Base-by-base conservation (phyloP, 139 green algal species). In the Volvox reticuliferus region DNA sequence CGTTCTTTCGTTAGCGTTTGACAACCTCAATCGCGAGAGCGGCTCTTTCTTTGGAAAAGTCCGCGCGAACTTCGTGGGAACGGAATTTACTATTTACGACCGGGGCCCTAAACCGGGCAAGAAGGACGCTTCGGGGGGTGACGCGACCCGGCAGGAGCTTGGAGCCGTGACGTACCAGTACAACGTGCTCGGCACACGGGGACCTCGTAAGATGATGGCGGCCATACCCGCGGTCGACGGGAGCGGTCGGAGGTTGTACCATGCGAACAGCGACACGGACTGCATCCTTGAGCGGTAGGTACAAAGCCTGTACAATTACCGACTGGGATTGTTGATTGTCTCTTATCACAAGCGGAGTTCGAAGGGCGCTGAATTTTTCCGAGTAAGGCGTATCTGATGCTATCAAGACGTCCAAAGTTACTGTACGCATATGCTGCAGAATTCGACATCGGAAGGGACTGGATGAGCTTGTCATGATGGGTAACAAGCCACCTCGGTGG, bases 401-500 rank as follows among this genome's bases (percentile, higher is more conserved):
- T 28, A 28, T 28, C 65, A 24, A 73, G 5, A n/a, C 9, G 44
- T 55, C 44, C 5, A 5, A 55, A 55, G 44, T 55, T 55, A 73
- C 65, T 61, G 76, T 28, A 28, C n/a, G 30, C 76, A 26, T 30
- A 82, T 36, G 33, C 6, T 79, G 36, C 92, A 94, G 92, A 88
- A 5, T 92, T 18, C 92, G 91, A 61, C 17, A 62, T 20, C 77
- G 88, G 44, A 79, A 36, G 50, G 26, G 91, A 13, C 26, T 93
- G 68, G 83, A 95, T 9, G 91, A 95, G 37, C 50, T 96, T 37
- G 87, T 97, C 26, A 81, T 95, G 65, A 93, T 99, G 92, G 92
- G 91, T 75, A 99, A 99, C 96, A 99, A 99, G 94, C 91, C 95
- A 44, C 98, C 98, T 9, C 95, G 97, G 62, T 99, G 98, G 98